Evolutionary conservation across 306 rosid genomes (phyloP).

Genomic region (Chamaecrista fasciculata): DNA sequence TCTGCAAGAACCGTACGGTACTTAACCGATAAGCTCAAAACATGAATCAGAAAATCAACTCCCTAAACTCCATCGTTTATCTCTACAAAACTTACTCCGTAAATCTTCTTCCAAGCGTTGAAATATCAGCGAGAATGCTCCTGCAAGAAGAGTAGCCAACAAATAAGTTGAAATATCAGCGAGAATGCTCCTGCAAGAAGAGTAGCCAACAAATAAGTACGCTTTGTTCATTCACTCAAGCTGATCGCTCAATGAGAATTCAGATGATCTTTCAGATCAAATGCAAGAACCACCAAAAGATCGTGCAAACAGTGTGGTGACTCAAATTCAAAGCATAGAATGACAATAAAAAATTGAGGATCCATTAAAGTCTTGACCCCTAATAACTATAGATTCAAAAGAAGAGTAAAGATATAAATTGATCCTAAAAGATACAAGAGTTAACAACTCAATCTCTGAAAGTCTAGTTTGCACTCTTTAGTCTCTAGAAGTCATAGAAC

Average conservation of each 20-base stretch:
- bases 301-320: neutral
- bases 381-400: too few relatives aligned
- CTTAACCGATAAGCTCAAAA: neutral
- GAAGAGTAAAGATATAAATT: too few relatives aligned
- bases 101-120: slow-evolving; percentile 59
- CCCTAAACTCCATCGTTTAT: slow-evolving; percentile 28
- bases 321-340: neutral
- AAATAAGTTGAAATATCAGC: slow-evolving; percentile 36
- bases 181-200: slow-evolving; percentile 62
- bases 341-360: neutral
- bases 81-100: slow-evolving; percentile 47
- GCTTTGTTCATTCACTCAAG: slow-evolving; percentile 3
- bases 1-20: neutral
- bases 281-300: neutral
- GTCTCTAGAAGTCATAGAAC: too few relatives aligned
- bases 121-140: slow-evolving; percentile 51
- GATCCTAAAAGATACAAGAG: too few relatives aligned
- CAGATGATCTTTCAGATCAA: neutral
- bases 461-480: too few relatives aligned
- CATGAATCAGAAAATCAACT: neutral
- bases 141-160: slow-evolving; percentile 46
- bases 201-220: neutral
- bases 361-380: neutral
- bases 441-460: too few relatives aligned
- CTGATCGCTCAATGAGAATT: neutral